Evolutionary conservation across 163 green algal genomes (phyloP).

Genomic region (Coccomyxa subellipsoidea): DNA sequence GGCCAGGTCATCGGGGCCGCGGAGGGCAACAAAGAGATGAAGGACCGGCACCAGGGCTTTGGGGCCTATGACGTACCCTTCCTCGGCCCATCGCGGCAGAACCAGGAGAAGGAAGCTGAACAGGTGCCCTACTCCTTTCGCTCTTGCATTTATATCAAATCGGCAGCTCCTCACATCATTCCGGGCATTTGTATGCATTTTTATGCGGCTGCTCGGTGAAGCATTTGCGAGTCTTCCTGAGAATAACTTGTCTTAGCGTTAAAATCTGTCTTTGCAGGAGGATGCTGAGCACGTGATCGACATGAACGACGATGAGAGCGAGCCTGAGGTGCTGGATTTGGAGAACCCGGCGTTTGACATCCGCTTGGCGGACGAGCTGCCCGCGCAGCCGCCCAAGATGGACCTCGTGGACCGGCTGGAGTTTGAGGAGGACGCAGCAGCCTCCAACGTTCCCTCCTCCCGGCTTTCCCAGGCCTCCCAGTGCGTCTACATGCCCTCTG

Average conservation of each 20-base stretch:
- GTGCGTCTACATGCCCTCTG: too few relatives aligned
- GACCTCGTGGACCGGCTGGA: neutral
- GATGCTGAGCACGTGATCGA: neutral
- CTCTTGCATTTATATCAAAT: too few relatives aligned
- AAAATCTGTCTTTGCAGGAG: too few relatives aligned
- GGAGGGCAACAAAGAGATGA: conserved; percentile 7
- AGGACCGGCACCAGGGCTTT: neutral
- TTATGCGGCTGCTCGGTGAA: too few relatives aligned
- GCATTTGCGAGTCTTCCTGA: neutral
- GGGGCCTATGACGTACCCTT: conserved; percentile 1
- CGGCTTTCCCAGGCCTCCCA: too few relatives aligned
- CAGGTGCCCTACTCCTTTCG: neutral
- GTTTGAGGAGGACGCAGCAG: neutral
- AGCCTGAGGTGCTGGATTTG: neutral
- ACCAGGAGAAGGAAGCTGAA: neutral
- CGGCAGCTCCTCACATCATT: too few relatives aligned
- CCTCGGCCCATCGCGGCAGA: neutral
- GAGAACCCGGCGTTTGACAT: neutral
- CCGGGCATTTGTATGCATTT: too few relatives aligned
- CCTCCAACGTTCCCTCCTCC: neutral
- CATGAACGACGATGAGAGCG: neutral
- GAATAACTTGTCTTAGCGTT: neutral
- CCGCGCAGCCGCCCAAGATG: neutral
- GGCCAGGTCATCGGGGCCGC: neutral
- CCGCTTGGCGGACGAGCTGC: neutral